These are phyloP conservation scores for Phalaenopsis equestris DNA, from an alignment of 106 monocot species.

Conservation along the genomic window DNA sequence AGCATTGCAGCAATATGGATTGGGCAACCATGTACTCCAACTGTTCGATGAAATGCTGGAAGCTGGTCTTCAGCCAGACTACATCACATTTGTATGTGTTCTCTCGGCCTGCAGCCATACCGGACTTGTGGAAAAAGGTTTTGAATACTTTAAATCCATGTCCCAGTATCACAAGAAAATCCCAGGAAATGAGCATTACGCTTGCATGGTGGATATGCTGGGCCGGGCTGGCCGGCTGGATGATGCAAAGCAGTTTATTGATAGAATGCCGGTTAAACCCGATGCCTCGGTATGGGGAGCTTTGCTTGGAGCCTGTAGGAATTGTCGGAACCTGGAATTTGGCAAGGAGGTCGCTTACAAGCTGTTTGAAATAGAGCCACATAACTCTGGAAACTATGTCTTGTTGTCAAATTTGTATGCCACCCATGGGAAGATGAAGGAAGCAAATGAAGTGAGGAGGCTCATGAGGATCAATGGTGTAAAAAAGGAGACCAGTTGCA, in stretches of 20 bases:
- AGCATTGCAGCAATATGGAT: slow-evolving; percentile 47
- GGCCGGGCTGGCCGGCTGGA: slow-evolving; percentile 40
- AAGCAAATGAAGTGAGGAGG: slow-evolving; percentile 41
- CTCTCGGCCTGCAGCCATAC: slow-evolving; percentile 54
- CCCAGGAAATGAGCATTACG: slow-evolving; percentile 55
- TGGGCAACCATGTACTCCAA: slow-evolving; percentile 24
- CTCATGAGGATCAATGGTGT: slow-evolving; percentile 45
- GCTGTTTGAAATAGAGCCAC: slow-evolving; percentile 58
- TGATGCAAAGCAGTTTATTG: slow-evolving; percentile 52
- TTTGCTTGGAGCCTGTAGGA: slow-evolving; percentile 52
- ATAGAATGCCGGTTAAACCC: slow-evolving; percentile 36
- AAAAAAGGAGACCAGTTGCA: slow-evolving; percentile 48
- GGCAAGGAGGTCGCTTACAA: slow-evolving; percentile 42
- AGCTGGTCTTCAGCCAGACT: slow-evolving; percentile 28
- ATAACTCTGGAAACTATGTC: slow-evolving; percentile 64
- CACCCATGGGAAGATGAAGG: slow-evolving; percentile 36
- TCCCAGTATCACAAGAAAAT: slow-evolving; percentile 25
- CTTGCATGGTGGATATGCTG: slow-evolving; percentile 75
- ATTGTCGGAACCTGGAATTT: slow-evolving; percentile 28
- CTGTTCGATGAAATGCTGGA: slow-evolving; percentile 63
- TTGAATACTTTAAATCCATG: slow-evolving; percentile 36
- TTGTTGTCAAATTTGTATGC: slow-evolving; percentile 62
- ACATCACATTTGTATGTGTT: slow-evolving; percentile 51
- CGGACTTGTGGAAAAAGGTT: slow-evolving; percentile 42
- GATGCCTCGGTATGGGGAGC: slow-evolving; percentile 63